Evolutionary conservation across 495 filamentous ascomycete species (phyloP).

Genomic region (Corynascus novoguineensis): DNA sequence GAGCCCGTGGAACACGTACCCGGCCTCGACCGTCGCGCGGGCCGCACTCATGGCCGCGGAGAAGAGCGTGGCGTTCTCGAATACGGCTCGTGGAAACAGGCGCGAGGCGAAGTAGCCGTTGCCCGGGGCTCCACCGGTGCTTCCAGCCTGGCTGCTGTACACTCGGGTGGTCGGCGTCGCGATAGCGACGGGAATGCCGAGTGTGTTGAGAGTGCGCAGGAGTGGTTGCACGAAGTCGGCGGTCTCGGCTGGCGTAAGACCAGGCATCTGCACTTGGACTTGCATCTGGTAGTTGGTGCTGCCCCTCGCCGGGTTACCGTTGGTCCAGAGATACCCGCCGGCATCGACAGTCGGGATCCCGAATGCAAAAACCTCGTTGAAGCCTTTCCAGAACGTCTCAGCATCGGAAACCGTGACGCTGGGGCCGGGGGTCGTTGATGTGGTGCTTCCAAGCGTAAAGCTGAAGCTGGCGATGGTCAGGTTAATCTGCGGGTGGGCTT

Average conservation of each 20-base stretch:
- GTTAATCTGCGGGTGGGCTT: slow-evolving; percentile 35
- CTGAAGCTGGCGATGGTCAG: slow-evolving; percentile 23
- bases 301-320: slow-evolving; percentile 20
- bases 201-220: slow-evolving; percentile 8
- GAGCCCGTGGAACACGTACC: slow-evolving; percentile 44
- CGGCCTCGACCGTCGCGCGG: slow-evolving; percentile 34
- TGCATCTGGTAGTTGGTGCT: slow-evolving; percentile 29
- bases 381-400: slow-evolving; percentile 47
- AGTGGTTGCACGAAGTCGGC: slow-evolving; percentile 24
- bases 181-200: slow-evolving; percentile 33
- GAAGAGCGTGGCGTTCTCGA: slow-evolving; percentile 29
- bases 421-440: slow-evolving; percentile 24
- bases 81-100: slow-evolving; percentile 45
- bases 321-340: slow-evolving; percentile 43
- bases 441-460: slow-evolving; percentile 22
- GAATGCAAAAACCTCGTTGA: slow-evolving; percentile 39
- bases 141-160: slow-evolving; percentile 11
- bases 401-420: slow-evolving; percentile 8
- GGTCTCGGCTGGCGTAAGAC: slow-evolving; percentile 16
- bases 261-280: slow-evolving; percentile 26
- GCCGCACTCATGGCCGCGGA: slow-evolving; percentile 40
- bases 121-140: slow-evolving; percentile 21
- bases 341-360: slow-evolving; percentile 35
- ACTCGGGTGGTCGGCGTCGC: slow-evolving; percentile 13
- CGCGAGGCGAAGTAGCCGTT: slow-evolving; percentile 41